Evolutionary conservation across 2,329 filamentous ascomycete species (phyloP).

Genomic region (Akanthomyces dipterigenus): DNA sequence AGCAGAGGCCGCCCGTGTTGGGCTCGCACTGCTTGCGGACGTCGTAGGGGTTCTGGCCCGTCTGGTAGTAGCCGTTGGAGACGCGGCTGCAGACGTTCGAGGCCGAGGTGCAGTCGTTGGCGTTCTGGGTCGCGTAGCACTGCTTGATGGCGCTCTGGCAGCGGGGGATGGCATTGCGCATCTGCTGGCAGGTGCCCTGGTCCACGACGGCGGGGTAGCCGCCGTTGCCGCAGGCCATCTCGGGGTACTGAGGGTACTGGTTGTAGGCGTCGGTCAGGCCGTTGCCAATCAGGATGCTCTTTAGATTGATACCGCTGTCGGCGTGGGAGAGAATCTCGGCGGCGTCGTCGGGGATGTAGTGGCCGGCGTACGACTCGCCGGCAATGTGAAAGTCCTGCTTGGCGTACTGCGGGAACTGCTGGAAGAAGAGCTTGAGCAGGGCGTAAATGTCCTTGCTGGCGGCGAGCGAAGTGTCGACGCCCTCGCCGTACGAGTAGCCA

Average conservation of each 20-base stretch:
- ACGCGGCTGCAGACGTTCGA: conserved; percentile 88
- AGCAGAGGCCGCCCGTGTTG: conserved; percentile 79
- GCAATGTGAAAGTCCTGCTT: conserved; percentile 97
- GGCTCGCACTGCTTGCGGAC: conserved; percentile 78
- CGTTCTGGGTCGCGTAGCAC: conserved; percentile 88
- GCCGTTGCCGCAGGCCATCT: conserved; percentile 95
- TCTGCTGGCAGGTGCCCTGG: conserved; percentile 68
- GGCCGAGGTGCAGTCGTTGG: conserved; percentile 88
- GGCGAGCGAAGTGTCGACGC: conserved; percentile 88
- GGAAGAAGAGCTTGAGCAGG: conserved; percentile 95
- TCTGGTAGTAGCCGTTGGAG: conserved; percentile 1
- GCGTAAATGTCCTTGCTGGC: conserved; percentile 98
- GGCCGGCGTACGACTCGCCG: conserved; percentile 89
- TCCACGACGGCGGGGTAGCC: conserved; percentile 84
- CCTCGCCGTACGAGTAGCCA: conserved; percentile 93
- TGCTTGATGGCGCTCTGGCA: conserved; percentile 82
- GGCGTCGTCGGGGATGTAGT: conserved; percentile 91
- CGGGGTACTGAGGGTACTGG: conserved; percentile 92
- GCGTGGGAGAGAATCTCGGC: conserved; percentile 89
- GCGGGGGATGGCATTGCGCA: conserved; percentile 87
- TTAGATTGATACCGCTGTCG: conserved; percentile 95
- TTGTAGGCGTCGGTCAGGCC: conserved; percentile 90
- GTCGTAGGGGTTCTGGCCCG: conserved; percentile 61
- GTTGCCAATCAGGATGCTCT: conserved; percentile 93
- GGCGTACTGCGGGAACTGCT: conserved; percentile 95